phyloP scores from a whole-genome alignment of 306 rosid species.

The Lupinus albus region DNA sequence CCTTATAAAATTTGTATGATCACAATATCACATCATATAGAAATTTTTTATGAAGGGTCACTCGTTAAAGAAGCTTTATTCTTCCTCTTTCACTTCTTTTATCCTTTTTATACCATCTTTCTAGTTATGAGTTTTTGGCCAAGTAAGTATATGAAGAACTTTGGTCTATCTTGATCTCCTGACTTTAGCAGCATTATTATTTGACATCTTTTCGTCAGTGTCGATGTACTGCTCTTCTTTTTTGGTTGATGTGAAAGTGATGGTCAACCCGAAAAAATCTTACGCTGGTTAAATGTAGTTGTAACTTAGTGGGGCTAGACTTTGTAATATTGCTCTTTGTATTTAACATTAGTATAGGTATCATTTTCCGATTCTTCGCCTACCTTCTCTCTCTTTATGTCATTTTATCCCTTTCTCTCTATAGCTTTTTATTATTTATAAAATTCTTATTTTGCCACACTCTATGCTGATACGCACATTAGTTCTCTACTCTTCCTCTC shows the following conservation, averaged over 20 bases:
- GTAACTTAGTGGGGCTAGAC: neutral
- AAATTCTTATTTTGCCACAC: slow-evolving; percentile 3
- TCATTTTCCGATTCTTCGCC: neutral
- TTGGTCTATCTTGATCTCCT: neutral
- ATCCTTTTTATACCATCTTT: neutral
- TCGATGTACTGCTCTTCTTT: slow-evolving; percentile 1
- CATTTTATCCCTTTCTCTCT: neutral
- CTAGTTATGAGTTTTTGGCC: neutral
- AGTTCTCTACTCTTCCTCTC: slow-evolving; percentile 5
- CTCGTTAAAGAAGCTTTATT: neutral
- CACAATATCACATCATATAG: neutral
- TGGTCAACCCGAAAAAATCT: neutral
- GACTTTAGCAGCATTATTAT: slow-evolving; percentile 5
- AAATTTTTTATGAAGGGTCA: slow-evolving; percentile 3
- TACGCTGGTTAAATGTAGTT: slow-evolving; percentile 15
- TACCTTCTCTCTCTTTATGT: neutral
- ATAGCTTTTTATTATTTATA: neutral
- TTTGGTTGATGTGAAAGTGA: neutral
- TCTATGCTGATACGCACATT: neutral
- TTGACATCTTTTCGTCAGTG: neutral
- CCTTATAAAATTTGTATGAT: neutral
- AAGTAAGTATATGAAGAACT: slow-evolving; percentile 10
- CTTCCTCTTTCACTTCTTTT: neutral
- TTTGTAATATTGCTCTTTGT: slow-evolving; percentile 3
- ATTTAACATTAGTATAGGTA: neutral